These are phyloP conservation scores for Aspergillus fischeri DNA, from an alignment of 2,329 filamentous ascomycete genomes.

Conservation along the genomic window DNA sequence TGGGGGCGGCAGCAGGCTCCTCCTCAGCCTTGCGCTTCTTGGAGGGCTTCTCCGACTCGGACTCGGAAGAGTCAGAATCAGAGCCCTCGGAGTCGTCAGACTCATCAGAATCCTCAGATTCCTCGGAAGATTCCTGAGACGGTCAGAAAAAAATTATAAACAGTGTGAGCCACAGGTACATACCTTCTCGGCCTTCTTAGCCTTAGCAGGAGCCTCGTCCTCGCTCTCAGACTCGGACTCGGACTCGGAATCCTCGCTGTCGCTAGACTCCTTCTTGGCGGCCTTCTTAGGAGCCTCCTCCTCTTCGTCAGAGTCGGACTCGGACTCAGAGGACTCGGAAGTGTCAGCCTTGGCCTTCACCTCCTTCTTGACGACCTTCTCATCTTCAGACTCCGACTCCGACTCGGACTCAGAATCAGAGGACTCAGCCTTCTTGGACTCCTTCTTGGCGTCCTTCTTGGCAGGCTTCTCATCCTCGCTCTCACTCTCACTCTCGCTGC, in stretches of 20 bases:
- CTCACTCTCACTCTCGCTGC: constrained; percentile 30
- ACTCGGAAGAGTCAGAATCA: constrained; percentile 26
- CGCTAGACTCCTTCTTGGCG: constrained; percentile 18
- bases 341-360: constrained; percentile 23
- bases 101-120: constrained; percentile 9
- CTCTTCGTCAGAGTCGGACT: constrained; percentile 14
- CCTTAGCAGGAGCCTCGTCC: constrained; percentile 21
- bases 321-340: constrained; percentile 10
- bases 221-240: constrained; percentile 28
- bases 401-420: constrained; percentile 20
- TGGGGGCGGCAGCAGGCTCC: constrained; percentile 39
- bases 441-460: constrained; percentile 24
- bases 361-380: constrained; percentile 35
- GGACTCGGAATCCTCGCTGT: constrained; percentile 27
- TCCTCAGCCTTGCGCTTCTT: constrained; percentile 50
- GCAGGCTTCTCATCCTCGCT: constrained; percentile 27
- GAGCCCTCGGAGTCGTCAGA: constrained; percentile 21
- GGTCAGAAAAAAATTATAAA: constrained; percentile 2
- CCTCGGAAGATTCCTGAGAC: constrained; percentile 10
- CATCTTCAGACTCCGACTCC: constrained; percentile 32
- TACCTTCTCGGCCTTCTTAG: constrained; percentile 28
- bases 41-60: constrained; percentile 31
- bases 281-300: constrained; percentile 23
- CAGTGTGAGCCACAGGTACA: constrained; percentile 2
- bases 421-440: constrained; percentile 23